Evolutionary conservation across 129 eudicot species (phyloP).

Genomic region (Lonicera japonica): DNA sequence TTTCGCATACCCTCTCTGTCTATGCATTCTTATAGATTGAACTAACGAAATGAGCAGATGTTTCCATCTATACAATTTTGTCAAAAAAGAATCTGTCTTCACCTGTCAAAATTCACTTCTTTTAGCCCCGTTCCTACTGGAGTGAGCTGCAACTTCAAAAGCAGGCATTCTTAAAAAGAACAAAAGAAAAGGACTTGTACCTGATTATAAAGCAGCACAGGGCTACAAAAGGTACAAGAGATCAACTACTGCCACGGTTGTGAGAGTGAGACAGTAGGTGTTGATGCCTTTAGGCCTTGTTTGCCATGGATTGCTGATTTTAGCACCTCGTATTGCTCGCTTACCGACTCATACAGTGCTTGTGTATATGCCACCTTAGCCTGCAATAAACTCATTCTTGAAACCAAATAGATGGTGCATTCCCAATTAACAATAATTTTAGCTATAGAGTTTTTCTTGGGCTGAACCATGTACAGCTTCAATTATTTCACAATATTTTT

Average conservation of each 20-base stretch:
- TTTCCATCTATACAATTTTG: not conserved
- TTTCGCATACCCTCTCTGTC: too few species aligned
- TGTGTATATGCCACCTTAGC: constrained; percentile 62
- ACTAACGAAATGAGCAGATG: not conserved
- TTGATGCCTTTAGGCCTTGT: constrained; percentile 73
- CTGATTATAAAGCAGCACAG: constrained; percentile 11
- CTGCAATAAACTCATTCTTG: constrained; percentile 28
- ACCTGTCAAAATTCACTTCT: not conserved
- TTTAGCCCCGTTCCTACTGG: not conserved
- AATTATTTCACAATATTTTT: too few species aligned
- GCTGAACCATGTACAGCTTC: too few species aligned
- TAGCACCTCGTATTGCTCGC: constrained; percentile 69
- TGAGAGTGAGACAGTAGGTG: constrained; percentile 50
- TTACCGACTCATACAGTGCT: constrained; percentile 61
- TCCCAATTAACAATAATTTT: too few species aligned
- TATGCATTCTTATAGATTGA: too few species aligned
- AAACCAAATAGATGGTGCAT: too few species aligned
- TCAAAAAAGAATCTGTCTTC: too few species aligned
- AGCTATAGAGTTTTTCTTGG: too few species aligned
- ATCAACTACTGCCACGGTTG: constrained; percentile 70
- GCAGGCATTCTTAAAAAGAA: not conserved
- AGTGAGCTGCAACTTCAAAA: not conserved
- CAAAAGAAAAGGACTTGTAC: constrained; percentile 13
- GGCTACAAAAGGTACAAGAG: not conserved
- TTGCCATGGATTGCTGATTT: constrained; percentile 74